Evolutionary conservation across 129 eudicot species (phyloP).

Genomic region (Tanacetum coccineum): DNA sequence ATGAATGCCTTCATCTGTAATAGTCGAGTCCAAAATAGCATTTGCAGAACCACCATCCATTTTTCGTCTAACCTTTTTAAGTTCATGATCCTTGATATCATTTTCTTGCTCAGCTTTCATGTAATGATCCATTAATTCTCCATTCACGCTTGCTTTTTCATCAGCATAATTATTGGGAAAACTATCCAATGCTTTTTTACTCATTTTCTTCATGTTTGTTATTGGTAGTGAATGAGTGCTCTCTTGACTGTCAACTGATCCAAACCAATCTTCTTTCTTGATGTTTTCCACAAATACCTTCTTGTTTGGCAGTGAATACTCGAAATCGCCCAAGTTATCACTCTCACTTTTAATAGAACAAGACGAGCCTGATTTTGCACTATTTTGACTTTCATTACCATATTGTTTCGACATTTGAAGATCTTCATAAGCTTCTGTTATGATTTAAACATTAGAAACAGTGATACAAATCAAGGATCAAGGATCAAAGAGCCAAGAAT

Average conservation of each 20-base stretch:
- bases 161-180: not conserved
- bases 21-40: slow-evolving; percentile 26
- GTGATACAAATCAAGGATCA: not conserved
- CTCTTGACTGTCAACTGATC: not conserved
- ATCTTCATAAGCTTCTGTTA: slow-evolving; percentile 20
- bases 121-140: slow-evolving; percentile 7
- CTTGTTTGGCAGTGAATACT: not conserved
- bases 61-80: slow-evolving; percentile 2
- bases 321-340: not conserved
- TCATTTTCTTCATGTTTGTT: not conserved
- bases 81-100: slow-evolving; percentile 1
- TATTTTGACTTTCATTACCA: not conserved
- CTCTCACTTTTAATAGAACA: slow-evolving; percentile 23
- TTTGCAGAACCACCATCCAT: slow-evolving; percentile 5
- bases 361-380: not conserved
- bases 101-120: slow-evolving; percentile 13
- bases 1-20: slow-evolving; percentile 7
- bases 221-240: not conserved
- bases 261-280: not conserved
- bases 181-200: not conserved
- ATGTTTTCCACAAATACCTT: not conserved
- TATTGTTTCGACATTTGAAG: slow-evolving; percentile 1
- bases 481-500: too few species aligned
- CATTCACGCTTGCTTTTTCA: slow-evolving; percentile 1
- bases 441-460: not conserved